phyloP scores from a whole-genome alignment of 2,329 filamentous ascomycete species.

The Thelonectria olida region DNA sequence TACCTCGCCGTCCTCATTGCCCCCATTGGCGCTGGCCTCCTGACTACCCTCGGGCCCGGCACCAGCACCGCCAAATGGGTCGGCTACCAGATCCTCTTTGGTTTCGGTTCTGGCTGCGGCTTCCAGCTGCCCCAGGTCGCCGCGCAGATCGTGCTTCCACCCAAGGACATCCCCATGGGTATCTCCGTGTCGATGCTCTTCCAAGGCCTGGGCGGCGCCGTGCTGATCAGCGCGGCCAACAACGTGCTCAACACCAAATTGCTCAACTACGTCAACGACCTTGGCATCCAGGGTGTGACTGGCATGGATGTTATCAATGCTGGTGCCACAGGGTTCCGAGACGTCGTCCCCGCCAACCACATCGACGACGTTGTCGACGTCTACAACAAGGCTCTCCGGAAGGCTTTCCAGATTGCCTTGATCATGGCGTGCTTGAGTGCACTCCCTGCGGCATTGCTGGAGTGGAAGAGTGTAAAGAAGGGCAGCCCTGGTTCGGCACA shows the following conservation, averaged over 20 bases:
- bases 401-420: conserved; percentile 68
- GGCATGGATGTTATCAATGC: conserved; percentile 8
- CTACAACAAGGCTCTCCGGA: conserved; percentile 69
- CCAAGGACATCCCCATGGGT: conserved; percentile 56
- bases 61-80: conserved; percentile 37
- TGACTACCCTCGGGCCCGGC: conserved; percentile 48
- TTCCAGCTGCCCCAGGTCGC: conserved; percentile 57
- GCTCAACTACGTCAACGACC: background rate
- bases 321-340: conserved; percentile 15
- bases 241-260: conserved; percentile 61
- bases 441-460: conserved; percentile 16
- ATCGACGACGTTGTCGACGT: conserved; percentile 41
- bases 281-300: conserved; percentile 24
- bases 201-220: conserved; percentile 53
- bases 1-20: conserved; percentile 45
- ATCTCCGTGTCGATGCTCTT: conserved; percentile 58
- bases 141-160: conserved; percentile 54
- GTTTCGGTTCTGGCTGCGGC: conserved; percentile 53
- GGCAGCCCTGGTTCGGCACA: background rate
- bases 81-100: conserved; percentile 50
- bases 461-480: conserved; percentile 28
- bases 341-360: conserved; percentile 1
- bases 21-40: conserved; percentile 50
- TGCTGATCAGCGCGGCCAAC: conserved; percentile 63
- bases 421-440: conserved; percentile 51